phyloP scores from a whole-genome alignment of 148 eudicot species.

The Camellia lanceoleosa region DNA sequence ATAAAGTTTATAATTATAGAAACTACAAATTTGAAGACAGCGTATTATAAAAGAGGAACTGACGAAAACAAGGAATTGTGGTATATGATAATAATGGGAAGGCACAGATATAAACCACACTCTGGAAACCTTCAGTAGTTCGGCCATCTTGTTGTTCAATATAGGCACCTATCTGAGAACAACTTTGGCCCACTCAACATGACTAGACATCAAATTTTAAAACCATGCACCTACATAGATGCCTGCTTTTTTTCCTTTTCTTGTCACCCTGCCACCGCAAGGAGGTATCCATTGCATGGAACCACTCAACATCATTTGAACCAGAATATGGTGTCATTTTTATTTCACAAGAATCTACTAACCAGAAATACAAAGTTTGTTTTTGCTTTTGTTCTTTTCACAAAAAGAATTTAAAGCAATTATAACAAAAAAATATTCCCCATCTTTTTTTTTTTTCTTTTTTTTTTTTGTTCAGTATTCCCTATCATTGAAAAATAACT shows the following conservation, averaged over 20 bases:
- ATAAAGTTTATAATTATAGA: neutral
- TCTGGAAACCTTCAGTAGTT: neutral
- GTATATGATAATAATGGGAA: neutral
- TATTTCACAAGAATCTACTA: neutral
- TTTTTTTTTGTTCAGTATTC: neutral
- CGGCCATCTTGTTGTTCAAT: neutral
- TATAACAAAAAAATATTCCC: neutral
- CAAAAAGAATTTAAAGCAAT: neutral
- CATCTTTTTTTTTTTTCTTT: neutral
- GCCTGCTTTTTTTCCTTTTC: neutral
- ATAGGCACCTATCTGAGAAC: neutral
- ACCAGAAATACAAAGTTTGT: neutral
- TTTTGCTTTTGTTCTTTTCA: neutral
- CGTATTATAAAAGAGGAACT: neutral
- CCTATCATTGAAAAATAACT: neutral
- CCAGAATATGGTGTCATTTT: neutral
- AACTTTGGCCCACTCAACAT: neutral
- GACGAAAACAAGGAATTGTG: neutral
- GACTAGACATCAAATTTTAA: neutral
- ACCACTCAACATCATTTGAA: neutral
- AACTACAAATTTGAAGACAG: neutral
- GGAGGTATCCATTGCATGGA: neutral
- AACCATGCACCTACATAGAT: neutral
- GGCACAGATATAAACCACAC: neutral
- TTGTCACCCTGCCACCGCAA: neutral